phyloP scores from a whole-genome alignment of 495 filamentous ascomycete genomes.

The Aspergillus kassunensis region DNA sequence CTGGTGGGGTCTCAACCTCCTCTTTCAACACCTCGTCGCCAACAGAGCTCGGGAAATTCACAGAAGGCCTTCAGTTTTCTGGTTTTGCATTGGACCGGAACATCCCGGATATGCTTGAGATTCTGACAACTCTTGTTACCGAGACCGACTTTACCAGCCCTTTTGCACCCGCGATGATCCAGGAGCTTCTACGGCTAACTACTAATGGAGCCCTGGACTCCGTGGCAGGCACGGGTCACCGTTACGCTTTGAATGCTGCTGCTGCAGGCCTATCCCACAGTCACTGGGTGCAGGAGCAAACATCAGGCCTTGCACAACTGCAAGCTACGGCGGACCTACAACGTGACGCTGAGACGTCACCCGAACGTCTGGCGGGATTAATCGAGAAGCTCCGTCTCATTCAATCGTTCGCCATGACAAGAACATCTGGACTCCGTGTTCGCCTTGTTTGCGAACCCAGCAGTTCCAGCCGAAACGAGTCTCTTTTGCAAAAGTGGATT shows the following conservation, averaged over 20 bases:
- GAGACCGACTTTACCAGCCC: slow-evolving; percentile 87
- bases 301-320: slow-evolving; percentile 79
- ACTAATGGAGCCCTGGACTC: slow-evolving; percentile 88
- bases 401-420: slow-evolving; percentile 67
- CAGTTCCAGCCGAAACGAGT: slow-evolving; percentile 64
- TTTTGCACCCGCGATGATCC: slow-evolving; percentile 73
- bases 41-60: slow-evolving; percentile 59
- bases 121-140: slow-evolving; percentile 70
- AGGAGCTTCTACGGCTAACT: slow-evolving; percentile 76
- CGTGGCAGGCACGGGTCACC: slow-evolving; percentile 82
- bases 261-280: slow-evolving; percentile 71
- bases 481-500: slow-evolving; percentile 69
- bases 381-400: slow-evolving; percentile 85
- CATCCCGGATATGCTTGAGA: slow-evolving; percentile 83
- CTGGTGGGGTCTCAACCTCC: slow-evolving; percentile 79
- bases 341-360: slow-evolving; percentile 48
- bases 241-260: slow-evolving; percentile 77
- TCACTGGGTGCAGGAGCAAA: slow-evolving; percentile 71
- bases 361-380: slow-evolving; percentile 66
- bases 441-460: slow-evolving; percentile 83
- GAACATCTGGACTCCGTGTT: slow-evolving; percentile 56
- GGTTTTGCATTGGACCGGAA: slow-evolving; percentile 87
- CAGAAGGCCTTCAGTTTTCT: slow-evolving; percentile 76
- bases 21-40: slow-evolving; percentile 77
- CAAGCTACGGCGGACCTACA: slow-evolving; percentile 70